A percentile compares a stretch with the other conserved stretches of the same genome.
Conservation (phyloP, 129 eudicot species). For the Dittrichia graveolens region DNA sequence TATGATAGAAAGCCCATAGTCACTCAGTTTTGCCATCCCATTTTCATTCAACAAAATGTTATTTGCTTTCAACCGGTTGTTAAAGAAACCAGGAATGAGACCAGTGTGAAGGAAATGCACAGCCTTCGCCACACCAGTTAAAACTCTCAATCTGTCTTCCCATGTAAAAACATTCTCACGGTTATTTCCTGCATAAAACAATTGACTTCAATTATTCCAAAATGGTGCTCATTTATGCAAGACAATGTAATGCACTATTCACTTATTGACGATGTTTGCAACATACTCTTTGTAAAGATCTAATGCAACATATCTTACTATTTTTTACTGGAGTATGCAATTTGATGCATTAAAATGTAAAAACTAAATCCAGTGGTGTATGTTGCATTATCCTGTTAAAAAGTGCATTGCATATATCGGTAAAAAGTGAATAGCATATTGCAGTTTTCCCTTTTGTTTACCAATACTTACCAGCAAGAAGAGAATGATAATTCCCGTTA, state of each 20-base stretch:
- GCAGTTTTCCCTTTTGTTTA: background rate
- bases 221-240: no score
- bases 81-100: constrained; percentile 68
- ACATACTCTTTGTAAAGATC: no score
- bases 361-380: no score
- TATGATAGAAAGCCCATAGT: constrained; percentile 63
- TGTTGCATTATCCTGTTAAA: no score
- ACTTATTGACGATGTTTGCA: no score
- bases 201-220: background rate
- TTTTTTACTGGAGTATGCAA: no score
- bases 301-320: no score
- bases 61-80: constrained; percentile 53
- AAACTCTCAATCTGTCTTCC: constrained; percentile 56
- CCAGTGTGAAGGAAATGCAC: constrained; percentile 77
- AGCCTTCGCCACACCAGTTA: constrained; percentile 69
- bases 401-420: no score
- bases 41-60: constrained; percentile 58
- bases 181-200: constrained; percentile 36
- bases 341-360: no score
- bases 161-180: constrained; percentile 46
- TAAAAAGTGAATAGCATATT: no score
- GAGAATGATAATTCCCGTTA: constrained; percentile 48
- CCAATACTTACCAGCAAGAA: constrained; percentile 52
- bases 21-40: constrained; percentile 62
- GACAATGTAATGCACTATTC: no score